Base-by-base conservation (phyloP, 306 rosid species). In the Chamaecrista fasciculata region DNA sequence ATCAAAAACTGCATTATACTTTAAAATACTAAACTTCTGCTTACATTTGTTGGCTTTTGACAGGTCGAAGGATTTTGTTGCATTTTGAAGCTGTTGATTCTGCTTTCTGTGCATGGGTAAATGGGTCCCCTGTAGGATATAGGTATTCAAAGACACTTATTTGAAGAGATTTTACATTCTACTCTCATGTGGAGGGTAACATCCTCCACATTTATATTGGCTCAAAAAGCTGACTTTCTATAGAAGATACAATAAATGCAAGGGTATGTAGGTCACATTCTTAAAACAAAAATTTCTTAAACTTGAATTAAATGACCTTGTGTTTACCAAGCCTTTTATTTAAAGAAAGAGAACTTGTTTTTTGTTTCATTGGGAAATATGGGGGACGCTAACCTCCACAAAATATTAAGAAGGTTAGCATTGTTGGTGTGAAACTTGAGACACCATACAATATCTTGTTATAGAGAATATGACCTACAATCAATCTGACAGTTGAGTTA, bases 71-170 rank as follows among this genome's bases (percentile, higher is more conserved):
- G 71, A 85, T 94, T 73, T 78, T 90, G 81, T 76, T 94, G 81
- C 98, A 94, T 74, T 94, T 94, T 65, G 95, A 94, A 90, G 98
- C 86, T 51, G 98, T 94, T 75, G 98, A 94, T 84, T 94, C 97
- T 58, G 97, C 97, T 25, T 94, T 94, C 76, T 94, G 88, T 67
- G 89, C 85, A 19, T 94, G 98, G 98, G 57, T 94, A 76, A 94
- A 94, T 63, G 98, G 96, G 66, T 79, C 78, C 60, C 96, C 86
- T 16, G 55, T 94, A 23, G 98, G 97, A 83, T 94, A 94, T 71
- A 90, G 97, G 98, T 93, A 79, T 62, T 39, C 59, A 10, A 7
- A 18, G 20, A 6, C 40, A 28, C 73, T 62, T 70, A 3, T 64
- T 24, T 25, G 12, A 42, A 24, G 39, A 39, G 29, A 16, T 39